Evolutionary conservation across 1,284 basidiomycete genomes (phyloP), one percentile per base, ranked within the genome.

Genomic region (Phellinidium pouzarii): DNA sequence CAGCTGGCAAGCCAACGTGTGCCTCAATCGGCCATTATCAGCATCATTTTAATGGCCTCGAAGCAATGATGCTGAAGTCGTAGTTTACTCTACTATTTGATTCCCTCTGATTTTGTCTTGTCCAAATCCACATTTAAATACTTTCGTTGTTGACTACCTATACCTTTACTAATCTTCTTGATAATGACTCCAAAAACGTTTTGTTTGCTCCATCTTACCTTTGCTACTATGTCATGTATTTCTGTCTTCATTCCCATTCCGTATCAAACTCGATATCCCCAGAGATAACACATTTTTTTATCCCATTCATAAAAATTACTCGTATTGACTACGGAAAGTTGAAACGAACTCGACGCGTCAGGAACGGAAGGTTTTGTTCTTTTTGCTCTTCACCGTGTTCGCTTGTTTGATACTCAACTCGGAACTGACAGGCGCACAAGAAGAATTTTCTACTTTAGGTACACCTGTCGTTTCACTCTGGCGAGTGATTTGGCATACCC

Each of bases 1-100:
- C 12, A 82, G 78, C 54, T 88, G 85, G 85, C 85, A 88, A 59
- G 84, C 84, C 34, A 84, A 87, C 53, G 66, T 88, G 44, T 76
- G 83, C 59, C 70, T 88, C 34, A 50, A 62, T 14, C 49, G 27
- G 25, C 54, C 53, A 5, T 46, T 41, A 5, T 9, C 47, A 8
- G 20, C 47, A 4, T 40, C 2, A n/a, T n/a, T n/a, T n/a, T n/a
- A n/a, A n/a, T n/a, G n/a, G n/a, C n/a, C n/a, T n/a, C n/a, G n/a
- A n/a, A n/a, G n/a, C n/a, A n/a, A n/a, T n/a, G n/a, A n/a, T n/a
- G n/a, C n/a, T n/a, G n/a, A n/a, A n/a, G n/a, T n/a, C n/a, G n/a
- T n/a, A n/a, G n/a, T n/a, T n/a, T n/a, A n/a, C n/a, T n/a, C n/a
- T n/a, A n/a, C n/a, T n/a, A n/a, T n/a, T n/a, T n/a, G n/a, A n/a